Base-by-base conservation (phyloP, 805 yeast species). In the Yarrowia alimentaria region DNA sequence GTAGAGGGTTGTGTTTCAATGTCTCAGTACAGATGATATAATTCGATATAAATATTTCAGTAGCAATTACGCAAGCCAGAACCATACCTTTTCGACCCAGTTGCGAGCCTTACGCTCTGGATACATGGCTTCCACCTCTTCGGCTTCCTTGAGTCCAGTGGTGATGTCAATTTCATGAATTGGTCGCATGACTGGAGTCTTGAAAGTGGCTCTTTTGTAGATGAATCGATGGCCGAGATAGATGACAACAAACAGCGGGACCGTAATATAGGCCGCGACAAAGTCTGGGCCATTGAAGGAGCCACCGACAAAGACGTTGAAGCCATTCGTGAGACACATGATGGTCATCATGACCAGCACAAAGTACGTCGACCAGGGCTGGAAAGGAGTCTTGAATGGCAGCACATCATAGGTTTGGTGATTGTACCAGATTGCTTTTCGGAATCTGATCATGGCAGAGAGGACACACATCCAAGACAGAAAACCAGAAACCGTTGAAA, bases 291-390 rank as follows among this genome's bases (percentile, higher is more conserved):
- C 74, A 10, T 70, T 72, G 71, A 80, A 81, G 45, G 65, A 59
- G 21, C 60, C 62, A 14, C 71, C 72, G 54, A 83, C 74, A 65
- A 83, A 83, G 5, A 78, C 82, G 3, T 76, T 81, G 61, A 80
- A 84, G 52, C 90, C 90, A 58, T 84, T 83, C n/a, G 89, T 82
- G 37, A 84, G 48, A 21, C 81, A 68, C 48, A 84, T 60, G n/a
- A 84, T 21, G 4, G 71, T 53, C 52, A 81, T 72, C 55, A 80
- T 63, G 30, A 70, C 57, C 25, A 81, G 64, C 6, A 78, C 74
- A 54, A 75, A 75, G 60, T 76, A 81, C 4, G 83, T 74, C 42
- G 81, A 76, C 56, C 68, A 75, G 31, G 85, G 81, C 64, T 79
- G 84, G 19, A 75, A 66, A 21, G 68, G 65, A 1, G 85, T 75